A percentile compares a stretch with the other conserved stretches of the same genome.
Evolutionary conservation across 768 basidiomycete species (phyloP).

Genomic region (Lepiota venenata): DNA sequence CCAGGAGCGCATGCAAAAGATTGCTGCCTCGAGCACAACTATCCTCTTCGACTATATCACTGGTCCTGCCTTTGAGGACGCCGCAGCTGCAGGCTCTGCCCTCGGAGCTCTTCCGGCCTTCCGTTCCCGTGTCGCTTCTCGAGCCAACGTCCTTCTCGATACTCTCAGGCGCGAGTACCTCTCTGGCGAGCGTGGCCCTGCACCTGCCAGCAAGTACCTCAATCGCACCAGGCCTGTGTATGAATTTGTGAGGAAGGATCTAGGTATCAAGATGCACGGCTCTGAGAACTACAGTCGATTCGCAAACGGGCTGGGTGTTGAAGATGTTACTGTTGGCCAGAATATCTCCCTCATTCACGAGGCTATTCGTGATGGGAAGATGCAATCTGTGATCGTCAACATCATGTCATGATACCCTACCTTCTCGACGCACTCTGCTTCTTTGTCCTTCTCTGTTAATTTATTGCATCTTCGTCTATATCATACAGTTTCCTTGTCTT

Average conservation of each 20-base stretch:
- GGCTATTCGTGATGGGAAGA: conserved; percentile 53
- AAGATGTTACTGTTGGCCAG: conserved; percentile 67
- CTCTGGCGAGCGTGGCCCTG: conserved; percentile 50
- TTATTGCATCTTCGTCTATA: neutral
- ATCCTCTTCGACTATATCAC: conserved; percentile 65
- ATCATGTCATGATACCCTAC: conserved; percentile 29
- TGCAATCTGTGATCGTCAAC: conserved; percentile 41
- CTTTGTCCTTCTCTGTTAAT: neutral
- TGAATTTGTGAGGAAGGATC: conserved; percentile 65
- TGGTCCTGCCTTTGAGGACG: conserved; percentile 28
- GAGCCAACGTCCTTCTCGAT: conserved; percentile 43
- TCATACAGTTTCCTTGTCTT: neutral
- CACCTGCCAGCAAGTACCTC: conserved; percentile 67
- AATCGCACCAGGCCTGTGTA: conserved; percentile 71
- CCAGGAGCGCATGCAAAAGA: conserved; percentile 62
- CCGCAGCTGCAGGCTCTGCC: conserved; percentile 24
- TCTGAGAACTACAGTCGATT: conserved; percentile 64
- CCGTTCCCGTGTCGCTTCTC: conserved; percentile 49
- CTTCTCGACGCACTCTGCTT: neutral
- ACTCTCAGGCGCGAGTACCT: conserved; percentile 54
- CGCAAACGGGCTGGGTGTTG: conserved; percentile 60
- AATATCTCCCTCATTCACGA: conserved; percentile 77
- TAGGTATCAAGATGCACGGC: conserved; percentile 83
- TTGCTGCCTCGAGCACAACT: conserved; percentile 59
- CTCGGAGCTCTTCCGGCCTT: conserved; percentile 46